Conservation (phyloP, 495 filamentous ascomycete species). For the Aspergillus indologenus region DNA sequence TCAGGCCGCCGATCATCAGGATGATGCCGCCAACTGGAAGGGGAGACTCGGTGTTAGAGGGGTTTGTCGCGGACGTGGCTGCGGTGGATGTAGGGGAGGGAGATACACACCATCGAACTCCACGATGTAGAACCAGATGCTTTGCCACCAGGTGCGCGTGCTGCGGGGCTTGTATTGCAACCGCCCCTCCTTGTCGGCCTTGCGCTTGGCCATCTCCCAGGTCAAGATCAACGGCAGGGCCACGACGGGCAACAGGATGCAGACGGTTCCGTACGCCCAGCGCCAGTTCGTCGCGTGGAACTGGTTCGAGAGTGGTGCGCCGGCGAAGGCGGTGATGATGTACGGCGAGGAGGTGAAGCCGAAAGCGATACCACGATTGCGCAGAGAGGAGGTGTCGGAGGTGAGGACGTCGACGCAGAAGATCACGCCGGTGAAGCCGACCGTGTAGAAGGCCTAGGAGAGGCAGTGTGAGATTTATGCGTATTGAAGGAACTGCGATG, state of each 20-base stretch:
- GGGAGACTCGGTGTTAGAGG: background rate
- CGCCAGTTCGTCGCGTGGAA: conserved; percentile 51
- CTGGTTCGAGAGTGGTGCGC: conserved; percentile 28
- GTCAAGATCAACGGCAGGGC: background rate
- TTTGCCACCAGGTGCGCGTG: background rate
- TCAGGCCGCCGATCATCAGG: conserved; percentile 55
- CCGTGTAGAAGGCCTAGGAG: conserved; percentile 43
- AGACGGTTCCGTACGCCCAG: background rate
- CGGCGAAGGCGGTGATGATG: conserved; percentile 46
- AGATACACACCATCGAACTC: background rate
- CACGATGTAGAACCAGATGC: background rate
- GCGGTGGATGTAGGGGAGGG: no score
- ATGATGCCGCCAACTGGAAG: conserved; percentile 50
- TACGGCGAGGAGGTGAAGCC: conserved; percentile 54
- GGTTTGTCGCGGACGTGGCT: no score
- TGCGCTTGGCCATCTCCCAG: background rate
- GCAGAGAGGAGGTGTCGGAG: conserved; percentile 57
- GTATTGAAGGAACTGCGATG: background rate
- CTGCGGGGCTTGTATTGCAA: background rate
- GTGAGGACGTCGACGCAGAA: conserved; percentile 56
- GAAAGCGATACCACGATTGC: conserved; percentile 56
- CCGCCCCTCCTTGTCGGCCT: background rate
- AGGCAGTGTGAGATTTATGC: background rate
- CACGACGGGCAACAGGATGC: background rate
- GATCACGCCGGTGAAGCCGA: conserved; percentile 51